A percentile compares a stretch with the other conserved stretches of the same genome.
phyloP scores from a whole-genome alignment of 768 basidiomycete genomes.

The Termitomyces sp. region DNA sequence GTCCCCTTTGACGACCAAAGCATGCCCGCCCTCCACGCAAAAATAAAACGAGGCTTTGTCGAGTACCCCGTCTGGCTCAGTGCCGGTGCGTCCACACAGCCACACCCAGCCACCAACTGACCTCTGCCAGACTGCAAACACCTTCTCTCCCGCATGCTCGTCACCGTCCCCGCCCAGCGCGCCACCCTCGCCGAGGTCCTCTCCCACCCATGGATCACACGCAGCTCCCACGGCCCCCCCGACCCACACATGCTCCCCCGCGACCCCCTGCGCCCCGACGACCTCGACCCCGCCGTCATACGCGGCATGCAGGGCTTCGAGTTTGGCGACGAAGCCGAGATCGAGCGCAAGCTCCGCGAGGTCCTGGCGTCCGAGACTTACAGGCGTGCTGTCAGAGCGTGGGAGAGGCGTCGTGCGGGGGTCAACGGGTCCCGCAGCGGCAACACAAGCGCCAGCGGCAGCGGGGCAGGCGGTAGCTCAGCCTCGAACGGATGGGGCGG shows the following conservation, averaged over 20 bases:
- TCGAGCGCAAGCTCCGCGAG: slow-evolving; percentile 66
- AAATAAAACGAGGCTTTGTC: slow-evolving; percentile 95
- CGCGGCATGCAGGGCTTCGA: slow-evolving; percentile 95
- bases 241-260: slow-evolving; percentile 85
- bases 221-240: slow-evolving; percentile 78
- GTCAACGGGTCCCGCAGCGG: not conserved
- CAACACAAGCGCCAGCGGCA: not conserved
- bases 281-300: slow-evolving; percentile 85
- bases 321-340: slow-evolving; percentile 87
- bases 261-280: slow-evolving; percentile 84
- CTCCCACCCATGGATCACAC: slow-evolving; percentile 87
- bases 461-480: not conserved
- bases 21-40: slow-evolving; percentile 98
- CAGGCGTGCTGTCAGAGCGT: slow-evolving; percentile 64
- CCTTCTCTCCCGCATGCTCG: slow-evolving; percentile 90
- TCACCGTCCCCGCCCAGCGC: slow-evolving; percentile 85
- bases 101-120: too few relatives aligned
- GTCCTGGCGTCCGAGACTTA: slow-evolving; percentile 82
- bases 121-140: slow-evolving; percentile 81
- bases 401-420: slow-evolving; percentile 51
- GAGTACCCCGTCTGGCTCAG: slow-evolving; percentile 98
- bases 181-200: slow-evolving; percentile 85
- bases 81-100: slow-evolving; percentile 53
- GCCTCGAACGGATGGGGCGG: not conserved
- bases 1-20: slow-evolving; percentile 99